phyloP scores from a whole-genome alignment of 129 eudicot species.

The Flaveria ramosissima region DNA sequence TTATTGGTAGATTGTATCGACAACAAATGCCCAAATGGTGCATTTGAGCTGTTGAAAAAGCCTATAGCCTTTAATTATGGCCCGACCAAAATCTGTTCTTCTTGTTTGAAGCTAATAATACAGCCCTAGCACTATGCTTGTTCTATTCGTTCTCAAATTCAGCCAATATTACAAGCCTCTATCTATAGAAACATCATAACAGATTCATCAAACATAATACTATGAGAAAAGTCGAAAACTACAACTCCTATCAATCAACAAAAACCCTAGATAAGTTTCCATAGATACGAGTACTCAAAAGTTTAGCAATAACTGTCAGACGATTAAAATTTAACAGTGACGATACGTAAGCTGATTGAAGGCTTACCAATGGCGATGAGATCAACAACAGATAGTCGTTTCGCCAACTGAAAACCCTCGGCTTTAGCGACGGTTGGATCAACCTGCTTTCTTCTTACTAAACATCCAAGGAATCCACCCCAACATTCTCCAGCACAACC shows the following conservation, averaged over 20 bases:
- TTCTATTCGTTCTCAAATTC: too few relatives aligned
- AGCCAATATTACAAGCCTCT: too few relatives aligned
- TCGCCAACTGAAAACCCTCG: slow-evolving; percentile 67
- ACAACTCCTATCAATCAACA: slow-evolving; percentile 4
- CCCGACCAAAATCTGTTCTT: background rate
- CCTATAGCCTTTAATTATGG: too few relatives aligned
- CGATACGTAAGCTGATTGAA: slow-evolving; percentile 3
- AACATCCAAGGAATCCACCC: slow-evolving; percentile 39
- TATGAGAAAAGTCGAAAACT: background rate
- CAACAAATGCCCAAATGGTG: too few relatives aligned
- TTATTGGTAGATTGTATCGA: too few relatives aligned
- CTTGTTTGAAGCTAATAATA: background rate
- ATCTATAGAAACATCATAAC: background rate
- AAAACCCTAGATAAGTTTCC: background rate
- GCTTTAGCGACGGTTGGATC: slow-evolving; percentile 56
- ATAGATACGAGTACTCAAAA: background rate
- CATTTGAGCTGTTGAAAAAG: too few relatives aligned
- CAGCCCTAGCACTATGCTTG: background rate
- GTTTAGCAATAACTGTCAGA: background rate
- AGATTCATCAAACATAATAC: background rate
- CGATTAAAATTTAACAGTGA: background rate
- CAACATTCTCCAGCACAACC: slow-evolving; percentile 38
- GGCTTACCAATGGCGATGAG: slow-evolving; percentile 78
- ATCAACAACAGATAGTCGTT: slow-evolving; percentile 74
- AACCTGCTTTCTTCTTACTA: slow-evolving; percentile 85